These are phyloP conservation scores for Leptographium galeiforme DNA, from an alignment of 2,329 filamentous ascomycete species.

Conservation along the genomic window DNA sequence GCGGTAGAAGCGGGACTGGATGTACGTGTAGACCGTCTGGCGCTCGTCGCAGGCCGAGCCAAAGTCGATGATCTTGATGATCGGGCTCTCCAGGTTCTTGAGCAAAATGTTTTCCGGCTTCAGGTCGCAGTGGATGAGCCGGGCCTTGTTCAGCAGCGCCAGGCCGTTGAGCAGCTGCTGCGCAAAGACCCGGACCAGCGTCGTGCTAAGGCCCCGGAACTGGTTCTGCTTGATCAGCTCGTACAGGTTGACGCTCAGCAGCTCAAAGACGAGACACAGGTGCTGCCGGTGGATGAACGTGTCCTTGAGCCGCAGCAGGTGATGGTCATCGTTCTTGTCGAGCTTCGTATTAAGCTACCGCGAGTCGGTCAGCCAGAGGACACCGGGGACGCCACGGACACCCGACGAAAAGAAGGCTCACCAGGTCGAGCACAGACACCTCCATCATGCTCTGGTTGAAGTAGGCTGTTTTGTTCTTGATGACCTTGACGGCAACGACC, in stretches of 20 bases:
- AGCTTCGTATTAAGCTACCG: constrained; percentile 86
- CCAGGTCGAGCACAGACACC: constrained; percentile 89
- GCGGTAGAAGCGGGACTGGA: constrained; percentile 94
- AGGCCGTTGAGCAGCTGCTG: constrained; percentile 91
- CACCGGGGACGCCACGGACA: neutral
- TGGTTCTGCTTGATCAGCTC: constrained; percentile 99
- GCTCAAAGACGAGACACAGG: constrained; percentile 89
- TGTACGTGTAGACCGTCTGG: constrained; percentile 98
- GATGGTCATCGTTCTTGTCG: constrained; percentile 98
- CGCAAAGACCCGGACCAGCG: constrained; percentile 90
- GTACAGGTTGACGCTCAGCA: constrained; percentile 94
- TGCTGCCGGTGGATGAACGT: constrained; percentile 98
- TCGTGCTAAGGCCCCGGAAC: constrained; percentile 93
- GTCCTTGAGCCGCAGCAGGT: constrained; percentile 85
- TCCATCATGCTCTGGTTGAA: constrained; percentile 99
- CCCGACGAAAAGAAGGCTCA: constrained; percentile 27
- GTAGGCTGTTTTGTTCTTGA: constrained; percentile 97
- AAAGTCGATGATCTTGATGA: constrained; percentile 99
- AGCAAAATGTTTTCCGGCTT: constrained; percentile 97
- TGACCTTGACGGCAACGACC: constrained; percentile 96
- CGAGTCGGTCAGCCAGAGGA: constrained; percentile 3
- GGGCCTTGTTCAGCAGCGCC: constrained; percentile 85
- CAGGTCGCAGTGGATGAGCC: constrained; percentile 92
- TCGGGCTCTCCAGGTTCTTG: constrained; percentile 96
- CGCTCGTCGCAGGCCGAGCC: constrained; percentile 96